Conservation (phyloP, 176 grass and related monocot species). For the Zizania latifolia region DNA sequence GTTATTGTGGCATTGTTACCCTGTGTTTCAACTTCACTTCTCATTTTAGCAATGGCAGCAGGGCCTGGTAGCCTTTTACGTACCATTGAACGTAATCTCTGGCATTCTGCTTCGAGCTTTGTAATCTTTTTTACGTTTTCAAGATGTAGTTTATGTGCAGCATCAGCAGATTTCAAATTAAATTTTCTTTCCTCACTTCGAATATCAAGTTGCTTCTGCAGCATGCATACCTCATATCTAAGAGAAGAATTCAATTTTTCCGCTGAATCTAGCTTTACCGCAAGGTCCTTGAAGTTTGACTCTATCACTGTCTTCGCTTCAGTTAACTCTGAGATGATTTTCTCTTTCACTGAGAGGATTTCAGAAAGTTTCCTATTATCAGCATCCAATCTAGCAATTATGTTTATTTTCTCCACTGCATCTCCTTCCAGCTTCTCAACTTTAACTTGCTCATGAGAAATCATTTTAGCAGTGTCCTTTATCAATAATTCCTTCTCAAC, state of each 20-base stretch:
- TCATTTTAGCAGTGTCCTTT: conserved; percentile 50
- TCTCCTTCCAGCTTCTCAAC: conserved; percentile 49
- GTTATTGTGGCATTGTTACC: conserved; percentile 14
- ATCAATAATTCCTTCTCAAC: conserved; percentile 60
- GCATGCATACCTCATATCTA: conserved; percentile 86
- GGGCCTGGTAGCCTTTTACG: conserved; percentile 86
- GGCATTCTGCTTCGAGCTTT: conserved; percentile 88
- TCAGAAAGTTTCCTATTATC: conserved; percentile 65
- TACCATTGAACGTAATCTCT: conserved; percentile 77
- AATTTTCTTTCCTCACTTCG: conserved; percentile 79
- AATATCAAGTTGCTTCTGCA: conserved; percentile 97
- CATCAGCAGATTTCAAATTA: conserved; percentile 81
- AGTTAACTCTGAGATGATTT: conserved; percentile 47
- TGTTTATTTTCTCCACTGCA: conserved; percentile 56
- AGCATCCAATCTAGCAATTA: conserved; percentile 47
- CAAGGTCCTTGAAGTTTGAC: conserved; percentile 44
- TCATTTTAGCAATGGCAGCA: conserved; percentile 91
- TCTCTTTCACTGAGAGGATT: conserved; percentile 57
- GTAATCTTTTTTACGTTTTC: conserved; percentile 78
- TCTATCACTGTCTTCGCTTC: conserved; percentile 54
- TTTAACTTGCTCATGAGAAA: conserved; percentile 73
- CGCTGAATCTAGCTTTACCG: conserved; percentile 40
- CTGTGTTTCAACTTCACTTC: conserved; percentile 77
- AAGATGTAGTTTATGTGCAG: conserved; percentile 77
- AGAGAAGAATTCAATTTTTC: conserved; percentile 78